phyloP scores from a whole-genome alignment of 306 rosid genomes.

The Delonix regia region DNA sequence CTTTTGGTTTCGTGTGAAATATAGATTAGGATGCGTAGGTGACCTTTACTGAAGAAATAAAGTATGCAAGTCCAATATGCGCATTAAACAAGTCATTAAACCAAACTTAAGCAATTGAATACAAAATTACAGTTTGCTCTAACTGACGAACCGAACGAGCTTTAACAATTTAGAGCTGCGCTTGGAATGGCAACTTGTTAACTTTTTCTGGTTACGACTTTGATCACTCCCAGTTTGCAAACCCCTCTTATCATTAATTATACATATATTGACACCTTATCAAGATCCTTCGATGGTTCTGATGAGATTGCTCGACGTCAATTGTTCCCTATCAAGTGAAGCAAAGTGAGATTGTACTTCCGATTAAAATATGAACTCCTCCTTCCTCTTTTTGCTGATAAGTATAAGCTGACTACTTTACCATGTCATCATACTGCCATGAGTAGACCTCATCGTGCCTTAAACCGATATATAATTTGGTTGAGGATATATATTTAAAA shows the following conservation, averaged over 20 bases:
- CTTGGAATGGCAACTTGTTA: not conserved
- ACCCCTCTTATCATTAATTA: not conserved
- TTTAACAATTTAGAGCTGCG: constrained; percentile 1
- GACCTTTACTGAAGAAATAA: constrained; percentile 22
- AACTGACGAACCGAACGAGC: constrained; percentile 37
- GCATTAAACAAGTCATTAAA: constrained; percentile 31
- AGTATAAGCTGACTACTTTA: not conserved
- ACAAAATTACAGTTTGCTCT: constrained; percentile 27
- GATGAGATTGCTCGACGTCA: not conserved
- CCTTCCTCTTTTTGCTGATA: not conserved
- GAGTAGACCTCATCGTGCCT: no score
- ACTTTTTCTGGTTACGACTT: constrained; percentile 32
- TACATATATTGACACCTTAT: not conserved
- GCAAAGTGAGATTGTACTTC: not conserved
- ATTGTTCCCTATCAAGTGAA: not conserved
- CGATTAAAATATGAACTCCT: not conserved
- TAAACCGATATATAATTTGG: not conserved
- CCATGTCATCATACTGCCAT: no score
- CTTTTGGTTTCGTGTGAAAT: constrained; percentile 45
- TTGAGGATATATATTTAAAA: not conserved
- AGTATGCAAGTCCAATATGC: not conserved
- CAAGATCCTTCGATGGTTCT: not conserved
- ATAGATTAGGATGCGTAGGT: constrained; percentile 41
- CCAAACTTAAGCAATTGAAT: constrained; percentile 4
- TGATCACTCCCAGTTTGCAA: constrained; percentile 29